Percentiles rank a stretch among this genome's conserved stretches.
Evolutionary conservation across 2,329 filamentous ascomycete genomes (phyloP).

Genomic region (Pezicula rhizophila): DNA sequence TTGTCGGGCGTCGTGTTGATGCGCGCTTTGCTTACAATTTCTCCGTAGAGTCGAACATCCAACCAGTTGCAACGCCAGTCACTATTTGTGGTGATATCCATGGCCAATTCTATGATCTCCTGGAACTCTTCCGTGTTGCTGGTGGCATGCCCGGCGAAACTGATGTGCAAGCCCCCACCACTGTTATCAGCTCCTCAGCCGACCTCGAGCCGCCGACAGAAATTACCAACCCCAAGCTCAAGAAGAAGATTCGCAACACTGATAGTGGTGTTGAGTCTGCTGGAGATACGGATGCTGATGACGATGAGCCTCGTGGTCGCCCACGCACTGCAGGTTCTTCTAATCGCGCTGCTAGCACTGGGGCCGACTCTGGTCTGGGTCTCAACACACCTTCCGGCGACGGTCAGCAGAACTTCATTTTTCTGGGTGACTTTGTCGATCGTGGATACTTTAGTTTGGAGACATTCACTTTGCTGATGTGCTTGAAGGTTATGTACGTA

Average conservation of each 20-base stretch:
- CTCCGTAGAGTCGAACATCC: slow-evolving; percentile 87
- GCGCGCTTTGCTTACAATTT: slow-evolving; percentile 14
- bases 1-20: not conserved
- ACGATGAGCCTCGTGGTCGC: slow-evolving; percentile 44
- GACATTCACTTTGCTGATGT: slow-evolving; percentile 67
- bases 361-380: slow-evolving; percentile 30
- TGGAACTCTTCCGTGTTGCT: slow-evolving; percentile 93
- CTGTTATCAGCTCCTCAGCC: slow-evolving; percentile 78
- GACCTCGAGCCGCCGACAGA: slow-evolving; percentile 87
- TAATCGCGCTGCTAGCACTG: slow-evolving; percentile 34
- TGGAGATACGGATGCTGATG: slow-evolving; percentile 41
- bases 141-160: slow-evolving; percentile 92
- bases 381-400: slow-evolving; percentile 38
- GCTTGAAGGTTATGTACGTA: slow-evolving; percentile 62
- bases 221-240: slow-evolving; percentile 81
- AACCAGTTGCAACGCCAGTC: slow-evolving; percentile 93
- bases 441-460: slow-evolving; percentile 70
- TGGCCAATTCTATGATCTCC: slow-evolving; percentile 95
- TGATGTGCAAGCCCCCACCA: slow-evolving; percentile 59
- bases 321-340: slow-evolving; percentile 33
- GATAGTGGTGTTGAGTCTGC: slow-evolving; percentile 42
- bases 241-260: slow-evolving; percentile 73
- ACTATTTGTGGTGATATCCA: slow-evolving; percentile 98
- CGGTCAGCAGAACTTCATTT: slow-evolving; percentile 64
- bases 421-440: slow-evolving; percentile 69